These are phyloP conservation scores for Oehlia diaphana DNA, from an alignment of 192 early-diverging fungal species.

Conservation along the genomic window DNA sequence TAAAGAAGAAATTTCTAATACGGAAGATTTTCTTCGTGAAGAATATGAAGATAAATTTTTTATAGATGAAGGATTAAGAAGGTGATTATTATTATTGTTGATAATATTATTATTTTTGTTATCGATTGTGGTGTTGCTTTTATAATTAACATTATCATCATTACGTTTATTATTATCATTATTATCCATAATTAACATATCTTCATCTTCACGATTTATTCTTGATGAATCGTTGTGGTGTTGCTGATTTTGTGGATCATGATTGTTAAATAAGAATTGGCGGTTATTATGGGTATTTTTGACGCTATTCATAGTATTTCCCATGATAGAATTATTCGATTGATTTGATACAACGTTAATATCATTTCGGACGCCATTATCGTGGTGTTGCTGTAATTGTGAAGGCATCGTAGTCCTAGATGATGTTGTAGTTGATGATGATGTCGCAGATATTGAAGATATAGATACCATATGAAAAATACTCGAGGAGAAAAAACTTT, in stretches of 20 bases:
- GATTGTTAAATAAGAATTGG: neutral
- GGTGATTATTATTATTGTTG: neutral
- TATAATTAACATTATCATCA: neutral
- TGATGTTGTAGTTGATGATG: neutral
- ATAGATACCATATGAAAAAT: neutral
- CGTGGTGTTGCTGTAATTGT: neutral
- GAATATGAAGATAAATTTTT: no score
- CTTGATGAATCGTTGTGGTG: neutral
- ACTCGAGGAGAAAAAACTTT: neutral
- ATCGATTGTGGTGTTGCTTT: neutral
- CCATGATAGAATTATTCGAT: neutral
- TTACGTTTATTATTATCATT: neutral
- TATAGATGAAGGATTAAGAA: neutral
- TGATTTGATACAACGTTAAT: neutral
- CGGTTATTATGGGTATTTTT: neutral
- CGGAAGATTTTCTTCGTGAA: conserved; percentile 24
- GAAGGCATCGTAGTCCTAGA: neutral
- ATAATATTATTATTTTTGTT: no score
- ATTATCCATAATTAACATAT: neutral
- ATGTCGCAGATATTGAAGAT: neutral
- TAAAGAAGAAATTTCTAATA: conserved; percentile 6
- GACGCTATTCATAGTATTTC: neutral
- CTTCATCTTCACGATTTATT: neutral
- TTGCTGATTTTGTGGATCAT: neutral
- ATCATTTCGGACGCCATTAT: neutral